Base-by-base conservation (phyloP, 805 yeast species). In the Pichia cephalocereana region DNA sequence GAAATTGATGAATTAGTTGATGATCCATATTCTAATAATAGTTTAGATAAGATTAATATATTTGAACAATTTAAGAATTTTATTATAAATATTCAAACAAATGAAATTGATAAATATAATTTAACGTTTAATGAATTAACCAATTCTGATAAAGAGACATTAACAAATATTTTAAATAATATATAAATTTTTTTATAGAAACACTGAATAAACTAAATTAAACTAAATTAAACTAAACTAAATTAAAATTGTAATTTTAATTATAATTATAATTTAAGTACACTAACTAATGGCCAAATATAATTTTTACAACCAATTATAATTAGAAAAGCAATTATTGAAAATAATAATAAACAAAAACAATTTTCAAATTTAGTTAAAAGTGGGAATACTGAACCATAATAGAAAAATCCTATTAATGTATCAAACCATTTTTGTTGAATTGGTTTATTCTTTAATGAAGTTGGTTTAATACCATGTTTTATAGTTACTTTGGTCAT, bases 1-100 rank as follows among this genome's bases (percentile, higher is more conserved):
- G 80, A 79, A 10, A 81, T 79, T 45, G 93, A 84, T 44, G 93
- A 85, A 9, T 72, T 86, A 41, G 80, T 82, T 42, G 97, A 90
- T 59, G 96, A 85, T 60, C 80, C 96, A 10, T 70, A 85, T 60
- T 77, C 85, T 27, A 83, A 82, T 54, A 83, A 91, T 1, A 82
- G 95, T 4, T 72, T 93, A 43, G 97, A 91, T 60, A 69, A 72
- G 40, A 67, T 89, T 44, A 85, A 91, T 60, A 82, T 85, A 4
- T 88, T 81, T 64, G 71, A 72, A 15, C 76, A 79, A 3, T 80
- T 89, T 64, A 78, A 81, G 48, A 74, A 76, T 18, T 73, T 77
- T 18, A 65, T 86, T 17, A 50, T 69, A 4, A 59, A 62, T 2
- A 60, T 85, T 19, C 82, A 79, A 56, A 71, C 68, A 31, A 60